A percentile compares a stretch with the other conserved stretches of the same genome.
phyloP scores from a whole-genome alignment of 2,329 filamentous ascomycete species.

The Madurella fahalii region DNA sequence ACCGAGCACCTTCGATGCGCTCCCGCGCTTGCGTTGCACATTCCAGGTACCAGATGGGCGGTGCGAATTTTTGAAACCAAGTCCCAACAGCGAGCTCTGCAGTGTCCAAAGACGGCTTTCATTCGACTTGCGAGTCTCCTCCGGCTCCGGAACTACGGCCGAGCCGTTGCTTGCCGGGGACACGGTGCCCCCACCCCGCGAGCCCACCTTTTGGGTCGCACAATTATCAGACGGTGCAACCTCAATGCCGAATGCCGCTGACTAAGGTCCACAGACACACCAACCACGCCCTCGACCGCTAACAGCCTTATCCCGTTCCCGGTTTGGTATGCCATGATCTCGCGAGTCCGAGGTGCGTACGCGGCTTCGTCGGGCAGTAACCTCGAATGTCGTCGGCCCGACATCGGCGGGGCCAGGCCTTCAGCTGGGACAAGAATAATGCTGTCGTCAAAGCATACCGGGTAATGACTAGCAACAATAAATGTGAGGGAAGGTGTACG shows the following conservation, averaged over 20 bases:
- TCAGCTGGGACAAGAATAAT: neutral
- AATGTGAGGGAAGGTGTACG: too few species aligned
- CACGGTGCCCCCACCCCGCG: neutral
- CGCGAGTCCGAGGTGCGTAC: neutral
- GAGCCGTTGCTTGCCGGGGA: constrained; percentile 4
- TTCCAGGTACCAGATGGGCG: too few species aligned
- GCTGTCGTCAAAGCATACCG: neutral
- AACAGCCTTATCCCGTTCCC: neutral
- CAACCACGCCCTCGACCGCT: neutral
- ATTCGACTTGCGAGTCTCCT: neutral
- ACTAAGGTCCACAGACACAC: neutral
- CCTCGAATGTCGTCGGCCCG: neutral
- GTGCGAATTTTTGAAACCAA: too few species aligned
- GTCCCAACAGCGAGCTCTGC: too few species aligned
- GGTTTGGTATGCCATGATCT: neutral
- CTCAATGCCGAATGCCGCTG: constrained; percentile 9
- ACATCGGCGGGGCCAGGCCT: constrained; percentile 4
- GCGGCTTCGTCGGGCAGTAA: neutral
- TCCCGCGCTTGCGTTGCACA: too few species aligned
- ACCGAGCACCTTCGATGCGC: too few species aligned
- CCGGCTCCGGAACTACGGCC: constrained; percentile 6
- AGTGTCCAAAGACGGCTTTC: neutral
- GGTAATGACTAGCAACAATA: too few species aligned
- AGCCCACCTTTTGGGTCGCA: neutral
- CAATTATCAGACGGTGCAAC: constrained; percentile 18